Base-by-base conservation (phyloP, 768 basidiomycete species). In the Panellus pusillus region DNA sequence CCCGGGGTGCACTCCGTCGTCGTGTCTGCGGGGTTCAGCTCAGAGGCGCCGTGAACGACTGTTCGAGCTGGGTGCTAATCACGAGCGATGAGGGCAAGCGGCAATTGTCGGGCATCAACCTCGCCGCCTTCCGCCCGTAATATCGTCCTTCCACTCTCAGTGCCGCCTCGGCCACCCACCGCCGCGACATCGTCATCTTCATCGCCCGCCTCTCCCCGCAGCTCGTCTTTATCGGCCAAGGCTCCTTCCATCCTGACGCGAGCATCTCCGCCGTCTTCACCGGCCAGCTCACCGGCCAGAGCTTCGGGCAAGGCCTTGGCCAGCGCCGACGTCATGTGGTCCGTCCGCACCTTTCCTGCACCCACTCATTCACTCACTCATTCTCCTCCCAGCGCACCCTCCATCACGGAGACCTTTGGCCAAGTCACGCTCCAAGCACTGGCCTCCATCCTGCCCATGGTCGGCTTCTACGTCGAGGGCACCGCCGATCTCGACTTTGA, bases 361-460 rank as follows among this genome's bases (percentile, higher is more conserved):
- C n/a, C n/a, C 11, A 9, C 32, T 7, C 32, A 35, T 8, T 2
- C 24, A 24, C 24, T 6, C 24, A 24, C 2, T 6, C 24, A 20
- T 7, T 35, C 31, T n/a, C 29, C 31, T 31, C 2, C 0, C 28
- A 57, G 58, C 44, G 36, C 54, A 1, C 58, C 58, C 17, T 55
- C 54, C 0, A 45, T 60, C 2, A 60, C 58, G 0, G 54, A 60
- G 20, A 60, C 54, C 15, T 60, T 60, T 27, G 54, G 58, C 8
- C 58, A 60, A 18, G 50, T 48, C 1, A 60, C 58, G n/a, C 58
- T 60, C 2, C 58, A 60, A 27, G 58, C 50, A 1, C 52, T 60
- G 54, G 58, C 58, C 9, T 45, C 54, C 2, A 47, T 54, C 9
- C 46, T 60, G 6, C 54, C 58, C 15, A 43, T 55, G 14, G 50